phyloP scores from a whole-genome alignment of 352 stramenopile genomes.

The Globisporangium abappressorium region DNA sequence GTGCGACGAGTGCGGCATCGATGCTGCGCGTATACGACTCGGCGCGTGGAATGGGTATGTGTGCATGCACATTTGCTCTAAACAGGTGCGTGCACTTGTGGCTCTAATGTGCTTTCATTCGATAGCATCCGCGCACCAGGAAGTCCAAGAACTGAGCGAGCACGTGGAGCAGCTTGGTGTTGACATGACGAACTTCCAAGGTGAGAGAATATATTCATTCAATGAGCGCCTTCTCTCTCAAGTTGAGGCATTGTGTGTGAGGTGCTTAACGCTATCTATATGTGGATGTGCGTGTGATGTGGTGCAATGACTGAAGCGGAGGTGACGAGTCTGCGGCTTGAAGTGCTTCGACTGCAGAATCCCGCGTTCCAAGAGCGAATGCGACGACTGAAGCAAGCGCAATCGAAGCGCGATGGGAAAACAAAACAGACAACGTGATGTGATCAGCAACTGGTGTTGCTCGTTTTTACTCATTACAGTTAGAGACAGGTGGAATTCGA shows the following conservation, averaged over 20 bases:
- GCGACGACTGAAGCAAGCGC: constrained; percentile 4
- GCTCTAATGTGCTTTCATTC: background rate
- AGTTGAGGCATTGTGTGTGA: background rate
- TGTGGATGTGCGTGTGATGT: background rate
- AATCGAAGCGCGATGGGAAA: background rate
- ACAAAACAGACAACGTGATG: too few relatives aligned
- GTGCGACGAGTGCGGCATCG: background rate
- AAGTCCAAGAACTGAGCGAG: background rate
- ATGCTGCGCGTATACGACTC: background rate
- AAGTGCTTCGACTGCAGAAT: constrained; percentile 16
- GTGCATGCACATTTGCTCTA: background rate
- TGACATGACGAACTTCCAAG: background rate
- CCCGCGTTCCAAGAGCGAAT: constrained; percentile 17
- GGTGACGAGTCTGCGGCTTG: constrained; percentile 14
- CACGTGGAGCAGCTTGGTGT: background rate
- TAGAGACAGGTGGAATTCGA: background rate
- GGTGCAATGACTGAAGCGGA: constrained; percentile 8
- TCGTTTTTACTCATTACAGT: background rate
- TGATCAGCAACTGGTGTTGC: background rate
- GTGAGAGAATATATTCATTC: background rate
- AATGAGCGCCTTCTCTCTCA: background rate
- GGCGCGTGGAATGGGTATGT: background rate
- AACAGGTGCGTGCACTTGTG: too few relatives aligned
- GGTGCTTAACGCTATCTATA: too few relatives aligned
- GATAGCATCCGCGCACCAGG: background rate